Evolutionary conservation across 345 rosid genomes (phyloP), one percentile per base, ranked within the genome.

Genomic region (Pistacia integerrima): DNA sequence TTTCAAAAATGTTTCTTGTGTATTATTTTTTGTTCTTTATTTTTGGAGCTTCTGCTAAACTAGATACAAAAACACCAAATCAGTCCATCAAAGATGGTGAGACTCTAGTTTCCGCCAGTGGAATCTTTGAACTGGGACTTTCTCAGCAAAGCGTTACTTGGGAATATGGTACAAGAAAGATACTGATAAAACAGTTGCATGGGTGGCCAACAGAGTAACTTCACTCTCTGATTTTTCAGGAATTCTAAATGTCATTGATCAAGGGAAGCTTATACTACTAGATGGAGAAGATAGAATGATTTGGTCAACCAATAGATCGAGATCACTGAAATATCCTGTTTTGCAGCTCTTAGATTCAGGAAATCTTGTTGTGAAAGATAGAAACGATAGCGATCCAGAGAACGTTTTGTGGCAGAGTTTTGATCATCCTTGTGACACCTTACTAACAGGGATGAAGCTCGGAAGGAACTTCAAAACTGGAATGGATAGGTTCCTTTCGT

Each of bases 361-460:
- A 59, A 87, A 88, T 65, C 82, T 88, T 11, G 86, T 87, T 10
- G 74, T 88, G 22, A 85, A 72, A 73, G 82, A 75, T 13, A 71
- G 59, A 54, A 76, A 66, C 38, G 54, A 49, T 36, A 17, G 41
- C 5, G 20, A 48, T 46, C 57, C 48, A 62, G 67, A 49, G 11
- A 67, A 58, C 35, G 57, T 59, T 77, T 30, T 89, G 67, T 89
- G 92, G 92, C 90, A 89, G 77, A 87, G 90, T 65, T 89, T 87
- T 65, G 90, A 89, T 68, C 55, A 85, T 65, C 87, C 84, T 17
- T 82, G 83, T 11, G 84, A 87, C 70, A 87, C 85, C 35, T 56
- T 87, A 33, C 54, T 89, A 46, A 82, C 90, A 14, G 90, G 74
- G 18, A 78, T 89, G 92, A 88, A 87, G 70, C 57, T 87, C n/a